Evolutionary conservation across 768 basidiomycete species (phyloP).

Genomic region (Tulasnella sp.): DNA sequence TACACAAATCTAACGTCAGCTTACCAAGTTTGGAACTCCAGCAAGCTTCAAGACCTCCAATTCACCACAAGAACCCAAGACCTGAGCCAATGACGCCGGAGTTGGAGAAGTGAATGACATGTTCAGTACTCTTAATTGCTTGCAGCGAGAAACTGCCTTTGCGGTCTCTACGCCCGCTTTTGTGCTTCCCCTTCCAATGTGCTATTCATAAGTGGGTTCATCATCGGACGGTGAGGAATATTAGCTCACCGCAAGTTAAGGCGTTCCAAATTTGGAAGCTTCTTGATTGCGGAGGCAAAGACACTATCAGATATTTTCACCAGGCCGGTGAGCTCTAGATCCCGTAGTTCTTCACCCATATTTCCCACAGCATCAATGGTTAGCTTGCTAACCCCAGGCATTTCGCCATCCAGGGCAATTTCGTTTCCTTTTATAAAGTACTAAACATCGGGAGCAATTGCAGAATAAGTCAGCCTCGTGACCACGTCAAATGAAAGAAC

Average conservation of each 20-base stretch:
- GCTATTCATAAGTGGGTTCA: constrained; percentile 10
- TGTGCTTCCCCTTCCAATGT: constrained; percentile 44
- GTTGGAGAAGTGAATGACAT: constrained; percentile 47
- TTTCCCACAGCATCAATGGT: constrained; percentile 37
- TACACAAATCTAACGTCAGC: constrained; percentile 12
- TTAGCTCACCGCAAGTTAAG: constrained; percentile 46
- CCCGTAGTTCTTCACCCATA: constrained; percentile 30
- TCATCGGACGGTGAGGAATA: background rate
- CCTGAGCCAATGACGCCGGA: constrained; percentile 34
- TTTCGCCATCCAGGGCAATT: constrained; percentile 34
- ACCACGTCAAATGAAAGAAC: constrained; percentile 19
- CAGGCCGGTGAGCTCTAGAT: constrained; percentile 41
- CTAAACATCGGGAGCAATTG: constrained; percentile 24
- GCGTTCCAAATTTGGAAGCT: constrained; percentile 33
- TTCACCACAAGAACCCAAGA: constrained; percentile 31
- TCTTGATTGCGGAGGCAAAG: constrained; percentile 39
- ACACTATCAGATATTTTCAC: constrained; percentile 38
- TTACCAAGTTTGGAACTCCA: constrained; percentile 47
- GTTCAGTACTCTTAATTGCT: constrained; percentile 36
- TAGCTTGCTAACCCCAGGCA: constrained; percentile 40
- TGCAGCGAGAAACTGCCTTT: constrained; percentile 33
- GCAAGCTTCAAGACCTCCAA: constrained; percentile 50
- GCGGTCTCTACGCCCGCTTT: constrained; percentile 42
- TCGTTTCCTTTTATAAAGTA: constrained; percentile 45
- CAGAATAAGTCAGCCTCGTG: background rate